Conservation (phyloP, 2,329 filamentous ascomycete genomes). For the Trichothecium sympodiale region DNA sequence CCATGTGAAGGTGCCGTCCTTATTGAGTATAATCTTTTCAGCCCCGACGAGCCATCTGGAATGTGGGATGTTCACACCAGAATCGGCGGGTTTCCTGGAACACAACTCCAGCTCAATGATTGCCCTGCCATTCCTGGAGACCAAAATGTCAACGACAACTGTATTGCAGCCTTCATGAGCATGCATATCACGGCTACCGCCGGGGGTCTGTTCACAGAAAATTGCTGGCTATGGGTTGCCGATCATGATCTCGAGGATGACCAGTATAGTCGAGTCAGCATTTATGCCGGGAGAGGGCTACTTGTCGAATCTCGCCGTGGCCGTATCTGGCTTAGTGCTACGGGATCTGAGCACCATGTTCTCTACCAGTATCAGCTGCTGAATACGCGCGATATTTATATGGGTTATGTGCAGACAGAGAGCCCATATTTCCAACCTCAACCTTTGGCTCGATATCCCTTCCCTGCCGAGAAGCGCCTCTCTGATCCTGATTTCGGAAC, state of each 20-base stretch:
- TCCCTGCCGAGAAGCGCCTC: slow-evolving; percentile 29
- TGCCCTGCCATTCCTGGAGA: slow-evolving; percentile 44
- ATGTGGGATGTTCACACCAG: slow-evolving; percentile 73
- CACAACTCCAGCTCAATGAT: slow-evolving; percentile 53
- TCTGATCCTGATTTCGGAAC: slow-evolving; percentile 41
- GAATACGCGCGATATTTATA: slow-evolving; percentile 48
- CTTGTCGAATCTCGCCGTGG: slow-evolving; percentile 26
- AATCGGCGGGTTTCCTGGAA: slow-evolving; percentile 61
- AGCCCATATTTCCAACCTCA: slow-evolving; percentile 62
- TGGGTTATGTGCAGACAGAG: slow-evolving; percentile 57
- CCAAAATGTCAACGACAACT: slow-evolving; percentile 16
- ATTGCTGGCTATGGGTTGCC: slow-evolving; percentile 34
- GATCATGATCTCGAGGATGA: slow-evolving; percentile 46
- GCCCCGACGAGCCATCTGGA: slow-evolving; percentile 31
- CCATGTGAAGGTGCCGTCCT: slow-evolving; percentile 56
- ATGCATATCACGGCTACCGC: slow-evolving; percentile 28
- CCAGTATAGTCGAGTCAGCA: slow-evolving; percentile 34
- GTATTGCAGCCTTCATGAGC: slow-evolving; percentile 30
- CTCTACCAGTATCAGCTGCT: slow-evolving; percentile 60
- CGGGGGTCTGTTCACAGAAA: slow-evolving; percentile 28
- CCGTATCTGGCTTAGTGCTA: slow-evolving; percentile 50
- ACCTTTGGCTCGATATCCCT: slow-evolving; percentile 47
- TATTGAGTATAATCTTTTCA: slow-evolving; percentile 61
- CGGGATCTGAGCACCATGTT: slow-evolving; percentile 52
- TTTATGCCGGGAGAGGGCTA: slow-evolving; percentile 42